Percentiles rank a stretch among this genome's conserved stretches.
Conservation (phyloP, 2,329 filamentous ascomycete genomes). For the Colletotrichum neosansevieriae region DNA sequence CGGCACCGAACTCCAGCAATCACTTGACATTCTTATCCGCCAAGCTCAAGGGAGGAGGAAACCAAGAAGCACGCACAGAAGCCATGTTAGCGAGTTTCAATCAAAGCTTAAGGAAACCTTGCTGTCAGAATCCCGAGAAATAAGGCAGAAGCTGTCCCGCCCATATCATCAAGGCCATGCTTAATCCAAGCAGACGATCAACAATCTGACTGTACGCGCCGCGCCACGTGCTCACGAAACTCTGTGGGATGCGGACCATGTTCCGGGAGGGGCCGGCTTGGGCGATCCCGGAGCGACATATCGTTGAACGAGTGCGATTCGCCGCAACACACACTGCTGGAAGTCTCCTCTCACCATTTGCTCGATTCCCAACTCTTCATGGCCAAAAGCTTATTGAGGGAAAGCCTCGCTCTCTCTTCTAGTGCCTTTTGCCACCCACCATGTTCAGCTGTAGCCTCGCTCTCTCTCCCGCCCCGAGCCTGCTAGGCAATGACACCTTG, state of each 20-base stretch:
- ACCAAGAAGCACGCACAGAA: not conserved
- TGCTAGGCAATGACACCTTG: conserved; percentile 6
- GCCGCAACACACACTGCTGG: not conserved
- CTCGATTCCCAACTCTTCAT: conserved; percentile 19
- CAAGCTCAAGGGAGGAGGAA: not conserved
- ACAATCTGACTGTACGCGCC: conserved; percentile 6
- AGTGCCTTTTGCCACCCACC: too few relatives aligned
- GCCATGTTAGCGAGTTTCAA: conserved; percentile 9
- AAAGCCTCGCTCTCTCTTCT: not conserved
- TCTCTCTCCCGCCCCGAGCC: not conserved
- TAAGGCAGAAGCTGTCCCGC: not conserved
- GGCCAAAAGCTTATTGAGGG: conserved; percentile 1
- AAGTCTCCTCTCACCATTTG: too few relatives aligned
- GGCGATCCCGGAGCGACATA: conserved; percentile 12
- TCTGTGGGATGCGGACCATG: conserved; percentile 13
- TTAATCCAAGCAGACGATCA: not conserved
- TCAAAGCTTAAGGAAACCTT: conserved; percentile 9
- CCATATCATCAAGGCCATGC: not conserved
- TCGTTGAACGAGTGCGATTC: conserved; percentile 1
- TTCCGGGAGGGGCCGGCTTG: conserved; percentile 9
- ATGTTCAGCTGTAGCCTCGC: too few relatives aligned
- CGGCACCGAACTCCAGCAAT: too few relatives aligned
- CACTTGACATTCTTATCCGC: not conserved
- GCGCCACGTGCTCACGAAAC: conserved; percentile 31
- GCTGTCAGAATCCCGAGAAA: not conserved